Base-by-base conservation (phyloP, 371 early-diverging fungal genomes). In the Mucor lusitanicus region DNA sequence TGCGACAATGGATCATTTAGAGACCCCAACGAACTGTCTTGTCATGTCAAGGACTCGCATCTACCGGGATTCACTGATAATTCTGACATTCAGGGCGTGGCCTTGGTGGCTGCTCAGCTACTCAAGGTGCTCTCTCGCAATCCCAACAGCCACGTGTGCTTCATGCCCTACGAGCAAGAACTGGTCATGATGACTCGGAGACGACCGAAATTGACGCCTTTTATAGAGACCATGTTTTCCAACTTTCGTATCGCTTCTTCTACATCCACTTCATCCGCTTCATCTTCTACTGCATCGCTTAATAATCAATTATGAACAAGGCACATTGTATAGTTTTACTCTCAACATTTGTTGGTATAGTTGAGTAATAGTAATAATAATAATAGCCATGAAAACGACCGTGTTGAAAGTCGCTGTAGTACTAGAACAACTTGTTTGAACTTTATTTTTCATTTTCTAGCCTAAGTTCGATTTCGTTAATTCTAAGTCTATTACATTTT, bases 61-160 rank as follows among this genome's bases (percentile, higher is more conserved):
- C 57, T 77, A 28, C n/a, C 54, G 7, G 54, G 60, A n/a, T 65
- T 67, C 28, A 72, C 71, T 0, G 91, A 90, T 66, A 61, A 37
- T 15, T 68, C 69, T 3, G 73, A 72, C 12, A 65, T 72, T 9
- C 59, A 72, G 17, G 90, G 92, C 25, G 85, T 88, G 11, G 87
- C 90, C 1, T 67, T 91, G 53, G 87, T 89, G 3, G 85, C 90
- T 3, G 81, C 88, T 17, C 79, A 90, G 55, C 73, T 90, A 6
- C 66, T 91, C n/a, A 72, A 89, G 23, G 86, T 89, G 33, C 67
- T 91, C 0, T 88, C 90, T 32, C 73, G 85, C 21, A 74, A 76
- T n/a, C 83, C 82, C 8, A 77, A 75, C 28, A 85, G 85, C 56
- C 81, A 82, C 21, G 83, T 76, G 19, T 61, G 79, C 33, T 91